Evolutionary conservation across 331 rosid species (phyloP), one percentile per base, ranked within the genome.

Genomic region (Quercus phellos): DNA sequence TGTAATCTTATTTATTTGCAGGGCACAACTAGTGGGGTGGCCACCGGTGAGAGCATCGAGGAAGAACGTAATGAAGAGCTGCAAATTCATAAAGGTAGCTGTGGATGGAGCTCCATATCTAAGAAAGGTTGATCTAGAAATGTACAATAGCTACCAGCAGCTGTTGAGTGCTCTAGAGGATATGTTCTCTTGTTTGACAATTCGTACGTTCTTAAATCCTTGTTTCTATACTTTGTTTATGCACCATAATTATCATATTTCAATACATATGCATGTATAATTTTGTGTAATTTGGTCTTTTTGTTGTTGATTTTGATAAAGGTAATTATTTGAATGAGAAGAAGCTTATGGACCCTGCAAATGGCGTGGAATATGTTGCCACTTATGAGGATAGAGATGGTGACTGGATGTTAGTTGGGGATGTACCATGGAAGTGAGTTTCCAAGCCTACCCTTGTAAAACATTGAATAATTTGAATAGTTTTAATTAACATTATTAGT

Each of bases 381-480:
- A 90, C 94, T 46, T 90, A 89, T 38, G 96, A 92, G 74, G 96
- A 92, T 80, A 89, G 75, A 78, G 97, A 92, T 55, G 97, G 94
- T 55, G 96, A 90, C 58, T 92, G 94, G 97, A 92, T 92, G 97
- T 84, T 92, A 51, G 87, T 90, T n/a, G 97, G 97, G 32, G 96
- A 92, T 87, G 96, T 92, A 11, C 96, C 97, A 0, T 92, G 97
- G 97, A 85, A 87, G 97, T 92, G 84, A 81, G 84, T 82, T 68
- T 67, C 10, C 46, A 8, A 17, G 27, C 51, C 64, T 64, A n/a
- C 55, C 18, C 51, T 63, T 26, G n/a, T 4, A 4, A 60, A 19
- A 42, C 27, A 38, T 46, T 30, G 51, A 3, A 38, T 8, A 38
- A 38, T 38, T 38, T 46, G 16, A 46, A 12, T 1, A 3, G 3